A percentile compares a stretch with the other conserved stretches of the same genome.
Evolutionary conservation across 2,329 filamentous ascomycete genomes (phyloP).

Genomic region (Paracoccidioides brasiliensis): DNA sequence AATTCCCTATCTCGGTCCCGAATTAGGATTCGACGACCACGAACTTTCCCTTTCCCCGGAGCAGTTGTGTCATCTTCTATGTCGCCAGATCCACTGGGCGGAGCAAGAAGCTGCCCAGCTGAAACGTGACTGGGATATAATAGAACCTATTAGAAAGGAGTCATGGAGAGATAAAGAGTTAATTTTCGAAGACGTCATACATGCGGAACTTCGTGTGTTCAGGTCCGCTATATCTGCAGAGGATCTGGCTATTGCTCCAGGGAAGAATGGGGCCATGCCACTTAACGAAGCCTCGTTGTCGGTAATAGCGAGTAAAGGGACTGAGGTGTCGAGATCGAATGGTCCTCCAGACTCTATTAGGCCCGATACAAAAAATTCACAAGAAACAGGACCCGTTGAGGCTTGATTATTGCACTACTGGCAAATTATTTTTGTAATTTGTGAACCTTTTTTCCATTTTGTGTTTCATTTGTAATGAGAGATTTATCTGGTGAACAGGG

Average conservation of each 20-base stretch:
- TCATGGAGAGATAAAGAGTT: conserved; percentile 32
- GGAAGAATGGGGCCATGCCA: neutral
- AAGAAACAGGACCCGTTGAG: neutral
- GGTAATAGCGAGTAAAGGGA: neutral
- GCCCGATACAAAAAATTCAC: neutral
- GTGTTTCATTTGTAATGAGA: neutral
- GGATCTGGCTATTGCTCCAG: conserved; percentile 5
- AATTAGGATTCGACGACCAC: conserved; percentile 31
- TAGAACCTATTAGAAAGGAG: conserved; percentile 25
- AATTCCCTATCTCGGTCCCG: conserved; percentile 25
- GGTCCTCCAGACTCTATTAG: neutral
- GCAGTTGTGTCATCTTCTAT: conserved; percentile 33
- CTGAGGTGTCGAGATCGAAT: neutral
- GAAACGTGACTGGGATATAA: conserved; percentile 27
- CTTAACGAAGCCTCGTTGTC: neutral
- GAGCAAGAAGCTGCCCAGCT: conserved; percentile 30
- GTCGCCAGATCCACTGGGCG: conserved; percentile 37
- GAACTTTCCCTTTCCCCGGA: conserved; percentile 31
- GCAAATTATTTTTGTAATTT: neutral
- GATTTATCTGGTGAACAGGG: neutral
- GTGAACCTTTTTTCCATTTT: neutral
- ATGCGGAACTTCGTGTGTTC: conserved; percentile 28
- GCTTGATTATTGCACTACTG: neutral
- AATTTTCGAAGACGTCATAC: conserved; percentile 31
- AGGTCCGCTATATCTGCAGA: conserved; percentile 12